phyloP scores from a whole-genome alignment of 306 rosid species.

The cucumber (Cucumis sativus) region DNA sequence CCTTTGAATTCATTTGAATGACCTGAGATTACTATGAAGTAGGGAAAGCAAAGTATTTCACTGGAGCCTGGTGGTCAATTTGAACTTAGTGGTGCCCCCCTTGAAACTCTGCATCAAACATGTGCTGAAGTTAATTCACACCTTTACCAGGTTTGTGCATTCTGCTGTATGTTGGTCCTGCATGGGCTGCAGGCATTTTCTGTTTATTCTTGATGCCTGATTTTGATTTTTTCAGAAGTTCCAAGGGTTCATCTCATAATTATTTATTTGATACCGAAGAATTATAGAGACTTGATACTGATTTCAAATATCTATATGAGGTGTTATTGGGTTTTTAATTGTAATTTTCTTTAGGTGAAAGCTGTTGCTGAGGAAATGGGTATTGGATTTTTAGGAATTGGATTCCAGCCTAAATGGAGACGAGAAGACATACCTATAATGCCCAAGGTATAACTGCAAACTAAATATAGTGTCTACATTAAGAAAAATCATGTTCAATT shows the following conservation, averaged over 20 bases:
- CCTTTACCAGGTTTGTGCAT: conserved; percentile 66
- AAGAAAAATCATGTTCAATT: background rate
- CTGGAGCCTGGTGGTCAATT: conserved; percentile 99
- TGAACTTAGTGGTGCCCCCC: conserved; percentile 99
- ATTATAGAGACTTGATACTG: background rate
- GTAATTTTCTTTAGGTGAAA: conserved; percentile 45
- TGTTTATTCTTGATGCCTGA: background rate
- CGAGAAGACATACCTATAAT: conserved; percentile 78
- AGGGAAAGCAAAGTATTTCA: conserved; percentile 97
- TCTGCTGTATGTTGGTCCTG: background rate
- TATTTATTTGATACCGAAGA: background rate
- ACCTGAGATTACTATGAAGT: conserved; percentile 16
- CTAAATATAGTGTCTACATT: background rate
- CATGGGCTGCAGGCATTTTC: background rate
- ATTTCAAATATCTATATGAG: background rate
- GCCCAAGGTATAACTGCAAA: conserved; percentile 63
- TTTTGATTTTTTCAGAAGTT: background rate
- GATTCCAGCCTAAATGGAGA: conserved; percentile 99
- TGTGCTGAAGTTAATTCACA: conserved; percentile 97
- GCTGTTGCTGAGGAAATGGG: conserved; percentile 99
- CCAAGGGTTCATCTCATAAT: background rate
- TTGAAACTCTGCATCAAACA: conserved; percentile 96
- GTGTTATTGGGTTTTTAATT: background rate
- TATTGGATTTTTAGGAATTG: conserved; percentile 92
- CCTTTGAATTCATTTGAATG: background rate